Percentiles rank a stretch among this genome's conserved stretches.
Conservation (phyloP, 805 yeast genomes). For the Kazachstania taianensis region DNA sequence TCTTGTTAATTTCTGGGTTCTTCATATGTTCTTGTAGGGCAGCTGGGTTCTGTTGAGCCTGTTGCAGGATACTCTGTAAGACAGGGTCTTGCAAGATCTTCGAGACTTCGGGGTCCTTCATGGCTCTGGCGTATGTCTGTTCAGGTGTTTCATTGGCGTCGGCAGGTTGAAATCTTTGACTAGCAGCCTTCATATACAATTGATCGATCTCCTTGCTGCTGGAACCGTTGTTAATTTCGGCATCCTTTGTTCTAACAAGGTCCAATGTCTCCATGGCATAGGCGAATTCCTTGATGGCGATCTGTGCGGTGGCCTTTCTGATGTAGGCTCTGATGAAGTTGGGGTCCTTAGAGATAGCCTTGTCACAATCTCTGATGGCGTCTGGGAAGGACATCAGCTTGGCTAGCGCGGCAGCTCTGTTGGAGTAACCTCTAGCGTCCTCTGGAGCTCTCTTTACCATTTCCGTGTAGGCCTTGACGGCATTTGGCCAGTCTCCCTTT, state of each 20-base stretch:
- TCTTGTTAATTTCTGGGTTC: constrained; percentile 84
- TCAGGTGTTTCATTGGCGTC: constrained; percentile 85
- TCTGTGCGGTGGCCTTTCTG: constrained; percentile 90
- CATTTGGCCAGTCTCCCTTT: constrained; percentile 92
- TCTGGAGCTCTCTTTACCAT: constrained; percentile 95
- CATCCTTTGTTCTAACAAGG: constrained; percentile 66
- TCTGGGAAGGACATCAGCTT: constrained; percentile 96
- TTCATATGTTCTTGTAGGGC: constrained; percentile 96
- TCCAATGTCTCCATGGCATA: constrained; percentile 74
- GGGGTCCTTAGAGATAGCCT: constrained; percentile 83
- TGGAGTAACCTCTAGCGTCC: constrained; percentile 93
- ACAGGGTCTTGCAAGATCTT: constrained; percentile 86
- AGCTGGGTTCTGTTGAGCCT: constrained; percentile 91
- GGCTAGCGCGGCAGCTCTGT: constrained; percentile 94
- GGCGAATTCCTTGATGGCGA: constrained; percentile 80
- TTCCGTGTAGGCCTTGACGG: constrained; percentile 89
- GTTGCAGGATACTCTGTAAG: constrained; percentile 89
- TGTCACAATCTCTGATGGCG: constrained; percentile 84
- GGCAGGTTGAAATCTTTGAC: constrained; percentile 68
- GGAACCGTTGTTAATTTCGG: constrained; percentile 49
- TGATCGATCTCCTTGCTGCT: constrained; percentile 71
- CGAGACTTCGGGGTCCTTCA: constrained; percentile 90
- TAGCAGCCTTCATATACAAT: constrained; percentile 63
- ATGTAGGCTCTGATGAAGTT: constrained; percentile 87
- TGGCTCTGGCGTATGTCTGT: constrained; percentile 82